phyloP scores from a whole-genome alignment of 352 stramenopile genomes.

The Phytophthora hybrid region DNA sequence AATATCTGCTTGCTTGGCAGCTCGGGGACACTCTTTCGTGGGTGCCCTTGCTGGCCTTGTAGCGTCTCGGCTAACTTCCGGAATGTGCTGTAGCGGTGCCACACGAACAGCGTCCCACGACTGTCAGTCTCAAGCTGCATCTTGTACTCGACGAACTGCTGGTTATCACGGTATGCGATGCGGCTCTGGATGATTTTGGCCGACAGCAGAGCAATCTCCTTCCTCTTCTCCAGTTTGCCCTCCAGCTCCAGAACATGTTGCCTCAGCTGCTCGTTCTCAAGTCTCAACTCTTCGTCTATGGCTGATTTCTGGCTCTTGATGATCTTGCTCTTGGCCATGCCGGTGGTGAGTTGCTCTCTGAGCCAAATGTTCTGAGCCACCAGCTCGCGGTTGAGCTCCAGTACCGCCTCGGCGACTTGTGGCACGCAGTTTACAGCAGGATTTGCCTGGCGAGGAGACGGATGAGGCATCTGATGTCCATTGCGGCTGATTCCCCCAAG shows the following conservation, averaged over 20 bases:
- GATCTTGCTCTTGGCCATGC: constrained; percentile 10
- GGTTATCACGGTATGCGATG: constrained; percentile 57
- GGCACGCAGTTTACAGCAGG: constrained; percentile 14
- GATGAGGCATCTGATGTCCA: not conserved
- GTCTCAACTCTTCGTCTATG: constrained; percentile 46
- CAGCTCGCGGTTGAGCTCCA: constrained; percentile 61
- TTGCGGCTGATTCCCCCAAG: not conserved
- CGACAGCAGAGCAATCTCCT: constrained; percentile 55
- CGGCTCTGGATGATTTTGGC: constrained; percentile 58
- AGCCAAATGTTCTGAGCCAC: constrained; percentile 61
- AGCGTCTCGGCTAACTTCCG: constrained; percentile 61
- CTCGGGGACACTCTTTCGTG: constrained; percentile 62
- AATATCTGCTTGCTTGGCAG: constrained; percentile 70
- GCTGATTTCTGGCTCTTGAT: not conserved
- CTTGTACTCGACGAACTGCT: constrained; percentile 69
- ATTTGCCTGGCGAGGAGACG: not conserved
- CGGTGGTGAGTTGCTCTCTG: constrained; percentile 48
- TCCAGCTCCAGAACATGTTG: constrained; percentile 55
- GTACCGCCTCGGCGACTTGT: constrained; percentile 49
- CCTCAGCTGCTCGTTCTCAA: constrained; percentile 58
- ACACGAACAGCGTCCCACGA: constrained; percentile 61
- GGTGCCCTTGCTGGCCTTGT: constrained; percentile 57
- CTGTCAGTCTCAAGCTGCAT: constrained; percentile 65
- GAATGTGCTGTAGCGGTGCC: constrained; percentile 69
- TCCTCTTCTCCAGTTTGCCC: constrained; percentile 54